These are phyloP conservation scores for Russula brevipes DNA, from an alignment of 768 basidiomycete genomes.

Conservation along the genomic window DNA sequence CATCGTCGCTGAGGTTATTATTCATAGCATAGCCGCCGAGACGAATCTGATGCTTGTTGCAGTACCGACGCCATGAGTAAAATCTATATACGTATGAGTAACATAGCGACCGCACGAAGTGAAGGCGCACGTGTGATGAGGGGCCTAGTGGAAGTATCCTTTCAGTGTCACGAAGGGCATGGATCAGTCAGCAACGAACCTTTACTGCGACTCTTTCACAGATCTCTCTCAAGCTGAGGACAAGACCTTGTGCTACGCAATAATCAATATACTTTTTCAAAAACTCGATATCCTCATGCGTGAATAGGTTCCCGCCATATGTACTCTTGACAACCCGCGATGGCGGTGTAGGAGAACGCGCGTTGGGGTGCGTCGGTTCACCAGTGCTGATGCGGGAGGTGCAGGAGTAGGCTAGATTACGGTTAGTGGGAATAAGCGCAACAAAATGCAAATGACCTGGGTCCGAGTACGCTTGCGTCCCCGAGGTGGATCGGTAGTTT, in stretches of 20 bases:
- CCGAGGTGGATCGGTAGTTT: slow-evolving; percentile 39
- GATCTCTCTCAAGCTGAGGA: slow-evolving; percentile 77
- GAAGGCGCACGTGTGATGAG: slow-evolving; percentile 73
- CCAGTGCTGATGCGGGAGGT: slow-evolving; percentile 59
- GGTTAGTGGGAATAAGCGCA: slow-evolving; percentile 11
- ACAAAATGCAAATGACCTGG: slow-evolving; percentile 36
- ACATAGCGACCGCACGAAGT: neutral
- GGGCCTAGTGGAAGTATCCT: slow-evolving; percentile 47
- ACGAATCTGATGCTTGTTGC: slow-evolving; percentile 90
- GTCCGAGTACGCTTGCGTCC: slow-evolving; percentile 66
- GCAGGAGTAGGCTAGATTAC: slow-evolving; percentile 51
- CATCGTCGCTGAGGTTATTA: slow-evolving; percentile 58
- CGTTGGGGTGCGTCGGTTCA: slow-evolving; percentile 60
- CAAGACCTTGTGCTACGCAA: slow-evolving; percentile 81
- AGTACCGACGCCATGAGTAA: slow-evolving; percentile 88
- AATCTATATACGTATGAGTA: slow-evolving; percentile 44
- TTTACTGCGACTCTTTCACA: slow-evolving; percentile 84
- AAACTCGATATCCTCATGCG: slow-evolving; percentile 75
- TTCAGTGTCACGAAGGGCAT: neutral
- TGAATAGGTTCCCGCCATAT: slow-evolving; percentile 85
- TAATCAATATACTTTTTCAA: slow-evolving; percentile 87
- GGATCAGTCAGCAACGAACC: slow-evolving; percentile 35
- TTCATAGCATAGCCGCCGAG: slow-evolving; percentile 80
- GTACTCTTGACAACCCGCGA: slow-evolving; percentile 82
- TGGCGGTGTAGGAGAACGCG: slow-evolving; percentile 80